Percentiles rank a stretch among this genome's conserved stretches.
These are phyloP conservation scores for Ophiostoma perfectum DNA, from an alignment of 2,329 filamentous ascomycete genomes.

Conservation along the genomic window DNA sequence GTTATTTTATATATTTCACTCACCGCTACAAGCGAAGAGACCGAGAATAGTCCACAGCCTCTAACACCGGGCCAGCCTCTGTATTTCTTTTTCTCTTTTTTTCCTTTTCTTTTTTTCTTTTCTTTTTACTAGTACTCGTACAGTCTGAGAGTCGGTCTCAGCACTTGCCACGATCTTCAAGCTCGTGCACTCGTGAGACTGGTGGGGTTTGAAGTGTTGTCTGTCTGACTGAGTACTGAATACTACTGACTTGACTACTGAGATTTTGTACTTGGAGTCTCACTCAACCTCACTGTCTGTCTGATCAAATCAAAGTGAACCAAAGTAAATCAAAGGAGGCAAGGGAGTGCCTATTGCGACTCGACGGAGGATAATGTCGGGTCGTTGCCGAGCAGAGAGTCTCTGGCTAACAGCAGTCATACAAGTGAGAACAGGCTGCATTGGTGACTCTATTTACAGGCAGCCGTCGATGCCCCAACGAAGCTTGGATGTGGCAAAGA, in stretches of 20 bases:
- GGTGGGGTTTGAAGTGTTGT: not conserved
- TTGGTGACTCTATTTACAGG: no score
- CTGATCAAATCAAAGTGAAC: not conserved
- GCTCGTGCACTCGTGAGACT: constrained; percentile 11
- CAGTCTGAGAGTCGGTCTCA: not conserved
- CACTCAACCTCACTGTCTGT: not conserved
- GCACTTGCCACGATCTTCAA: not conserved
- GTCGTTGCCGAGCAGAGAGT: not conserved
- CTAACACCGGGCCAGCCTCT: not conserved
- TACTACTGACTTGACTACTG: not conserved
- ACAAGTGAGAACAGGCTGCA: no score
- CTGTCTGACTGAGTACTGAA: not conserved
- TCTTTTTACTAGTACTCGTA: not conserved
- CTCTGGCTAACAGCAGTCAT: no score
- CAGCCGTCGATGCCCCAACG: no score
- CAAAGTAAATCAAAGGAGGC: not conserved
- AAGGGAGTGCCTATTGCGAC: no score
- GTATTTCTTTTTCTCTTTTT: not conserved
- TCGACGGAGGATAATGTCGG: no score
- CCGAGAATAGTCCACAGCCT: not conserved
- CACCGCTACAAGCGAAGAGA: constrained; percentile 10
- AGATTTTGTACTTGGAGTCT: not conserved
- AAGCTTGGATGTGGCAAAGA: no score
- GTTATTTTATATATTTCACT: constrained; percentile 2
- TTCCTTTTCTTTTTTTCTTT: not conserved